Evolutionary conservation across 164 flowering plant species (phyloP).

Genomic region (Brasenia schreberi): DNA sequence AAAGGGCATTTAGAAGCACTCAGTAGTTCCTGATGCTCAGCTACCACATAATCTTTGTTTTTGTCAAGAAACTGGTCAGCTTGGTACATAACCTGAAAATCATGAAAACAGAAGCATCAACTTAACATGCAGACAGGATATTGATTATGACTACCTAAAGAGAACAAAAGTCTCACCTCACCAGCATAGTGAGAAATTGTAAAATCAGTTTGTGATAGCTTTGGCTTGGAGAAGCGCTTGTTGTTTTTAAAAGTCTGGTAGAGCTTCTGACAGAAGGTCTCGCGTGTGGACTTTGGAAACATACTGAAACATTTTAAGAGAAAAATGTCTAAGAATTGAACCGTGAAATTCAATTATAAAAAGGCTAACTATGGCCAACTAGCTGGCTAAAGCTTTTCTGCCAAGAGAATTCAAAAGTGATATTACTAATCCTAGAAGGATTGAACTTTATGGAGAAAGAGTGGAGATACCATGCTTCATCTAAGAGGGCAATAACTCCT

Average conservation of each 20-base stretch:
- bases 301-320: constrained; percentile 36
- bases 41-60: constrained; percentile 86
- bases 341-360: too few relatives aligned
- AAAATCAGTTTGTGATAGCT: constrained; percentile 66
- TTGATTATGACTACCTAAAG: constrained; percentile 2
- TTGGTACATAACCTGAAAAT: constrained; percentile 64
- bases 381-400: not conserved
- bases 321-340: too few relatives aligned
- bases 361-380: not conserved
- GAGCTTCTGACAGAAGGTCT: constrained; percentile 78
- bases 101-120: not conserved
- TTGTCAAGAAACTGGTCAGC: constrained; percentile 84
- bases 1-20: constrained; percentile 66
- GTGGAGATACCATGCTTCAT: constrained; percentile 71
- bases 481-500: constrained; percentile 76
- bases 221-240: constrained; percentile 80
- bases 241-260: constrained; percentile 68
- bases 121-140: not conserved
- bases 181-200: constrained; percentile 88
- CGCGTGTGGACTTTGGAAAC: constrained; percentile 93
- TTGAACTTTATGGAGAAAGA: constrained; percentile 1
- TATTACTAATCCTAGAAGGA: not conserved
- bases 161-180: constrained; percentile 37
- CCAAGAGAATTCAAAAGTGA: not conserved
- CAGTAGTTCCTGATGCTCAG: constrained; percentile 79